Evolutionary conservation across 2,329 filamentous ascomycete species (phyloP).

Genomic region (Tolypocladium ovalisporum): DNA sequence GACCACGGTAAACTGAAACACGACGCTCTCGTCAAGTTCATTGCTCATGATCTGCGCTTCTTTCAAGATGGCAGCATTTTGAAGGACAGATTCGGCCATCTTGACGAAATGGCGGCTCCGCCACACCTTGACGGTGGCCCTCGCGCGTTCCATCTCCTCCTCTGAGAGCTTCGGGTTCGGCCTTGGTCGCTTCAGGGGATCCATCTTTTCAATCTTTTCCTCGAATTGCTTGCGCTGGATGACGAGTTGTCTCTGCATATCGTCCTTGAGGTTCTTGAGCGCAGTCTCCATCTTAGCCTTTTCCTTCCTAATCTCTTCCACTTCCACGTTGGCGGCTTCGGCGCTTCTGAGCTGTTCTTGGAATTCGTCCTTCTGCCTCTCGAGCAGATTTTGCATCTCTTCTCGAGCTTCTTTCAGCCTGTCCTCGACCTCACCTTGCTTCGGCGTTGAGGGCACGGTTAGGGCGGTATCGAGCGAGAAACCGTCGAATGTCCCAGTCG

Average conservation of each 20-base stretch:
- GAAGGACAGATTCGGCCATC: slow-evolving; percentile 86
- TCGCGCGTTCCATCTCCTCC: slow-evolving; percentile 61
- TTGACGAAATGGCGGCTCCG: slow-evolving; percentile 75
- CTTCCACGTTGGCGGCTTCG: slow-evolving; percentile 64
- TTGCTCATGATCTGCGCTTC: slow-evolving; percentile 98
- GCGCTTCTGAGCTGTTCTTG: slow-evolving; percentile 66
- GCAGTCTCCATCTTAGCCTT: slow-evolving; percentile 78
- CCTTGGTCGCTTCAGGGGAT: slow-evolving; percentile 49
- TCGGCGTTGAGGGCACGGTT: slow-evolving; percentile 89
- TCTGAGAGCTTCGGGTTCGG: slow-evolving; percentile 56
- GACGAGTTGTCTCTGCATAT: slow-evolving; percentile 80
- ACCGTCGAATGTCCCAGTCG: slow-evolving; percentile 87
- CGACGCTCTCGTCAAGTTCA: slow-evolving; percentile 82
- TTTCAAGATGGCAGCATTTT: slow-evolving; percentile 79
- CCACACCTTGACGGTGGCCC: slow-evolving; percentile 62
- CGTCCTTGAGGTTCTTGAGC: slow-evolving; percentile 65
- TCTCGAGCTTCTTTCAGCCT: slow-evolving; percentile 64
- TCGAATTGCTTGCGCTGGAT: slow-evolving; percentile 79
- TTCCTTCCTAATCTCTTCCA: slow-evolving; percentile 74
- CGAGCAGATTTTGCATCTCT: slow-evolving; percentile 72
- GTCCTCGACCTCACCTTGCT: slow-evolving; percentile 65
- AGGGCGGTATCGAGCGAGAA: slow-evolving; percentile 90
- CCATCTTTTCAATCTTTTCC: slow-evolving; percentile 68
- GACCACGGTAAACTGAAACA: slow-evolving; percentile 90
- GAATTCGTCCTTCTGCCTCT: slow-evolving; percentile 76